Base-by-base conservation (phyloP, 1,284 basidiomycete genomes). In the Trametes versicolor region DNA sequence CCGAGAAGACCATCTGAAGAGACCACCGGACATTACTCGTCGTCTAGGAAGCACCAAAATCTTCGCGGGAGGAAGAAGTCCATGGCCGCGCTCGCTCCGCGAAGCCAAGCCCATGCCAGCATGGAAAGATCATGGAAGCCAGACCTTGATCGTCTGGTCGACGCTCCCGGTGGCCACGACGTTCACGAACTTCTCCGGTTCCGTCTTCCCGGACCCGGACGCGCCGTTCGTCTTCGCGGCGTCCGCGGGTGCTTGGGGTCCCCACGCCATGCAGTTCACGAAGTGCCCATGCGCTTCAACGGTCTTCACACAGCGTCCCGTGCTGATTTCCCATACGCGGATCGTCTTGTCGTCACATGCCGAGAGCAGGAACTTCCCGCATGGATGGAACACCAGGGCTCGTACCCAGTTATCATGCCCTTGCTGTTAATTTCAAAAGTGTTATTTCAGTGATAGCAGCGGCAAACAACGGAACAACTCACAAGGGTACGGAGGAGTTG, bases 311-410 rank as follows among this genome's bases (percentile, higher is more conserved):
- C 89, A 89, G 41, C 91, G 83, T 13, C 91, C 87, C 2, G 86
- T 87, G 41, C 82, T 78, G 36, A 94, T 80, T 69, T 94, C 92
- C 92, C 92, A 94, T 0, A 93, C 82, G 49, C 90, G 86, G 69
- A 93, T 84, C 7, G 90, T 89, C 77, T 91, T 88, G 80, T 94
- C 92, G 77, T 94, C 92, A 1, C 88, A 87, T 0, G 88, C 90
- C 1, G 90, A 91, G 3, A 94, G 80, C 13, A 94, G 82, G 74
- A 84, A 86, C 73, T 90, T 90, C 47, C 92, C 92, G n/a, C 81
- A 81, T 0, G 90, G 90, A 72, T 91, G 90, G 78, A 92, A 92
- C 32, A 88, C 84, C 43, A 92, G 79, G 6, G 84, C 85, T 56
- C 87, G 83, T 19, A 92, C 82, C 90, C 90, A 92, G 71, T 90